These are phyloP conservation scores for Arachis hypogaea DNA, from an alignment of 306 rosid species.

Conservation along the genomic window DNA sequence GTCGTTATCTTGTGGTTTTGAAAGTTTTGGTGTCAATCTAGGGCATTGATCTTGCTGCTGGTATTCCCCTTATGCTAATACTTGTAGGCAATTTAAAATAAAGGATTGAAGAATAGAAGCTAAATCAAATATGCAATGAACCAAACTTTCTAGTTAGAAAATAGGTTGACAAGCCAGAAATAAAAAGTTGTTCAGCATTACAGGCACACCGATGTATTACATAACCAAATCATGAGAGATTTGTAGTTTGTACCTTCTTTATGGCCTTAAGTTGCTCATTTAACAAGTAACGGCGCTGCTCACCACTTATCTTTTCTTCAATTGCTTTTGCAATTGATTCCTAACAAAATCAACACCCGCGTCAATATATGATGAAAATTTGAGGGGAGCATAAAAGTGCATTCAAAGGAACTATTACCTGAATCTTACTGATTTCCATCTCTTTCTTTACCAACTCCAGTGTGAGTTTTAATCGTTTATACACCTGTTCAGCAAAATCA, in stretches of 20 bases:
- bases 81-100: background rate
- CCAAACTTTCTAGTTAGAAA: slow-evolving; percentile 17
- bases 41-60: slow-evolving; percentile 37
- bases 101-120: slow-evolving; percentile 19
- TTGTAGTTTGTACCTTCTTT: slow-evolving; percentile 65
- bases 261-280: slow-evolving; percentile 98
- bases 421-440: slow-evolving; percentile 97
- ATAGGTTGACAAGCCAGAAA: slow-evolving; percentile 3
- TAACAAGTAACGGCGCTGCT: slow-evolving; percentile 94
- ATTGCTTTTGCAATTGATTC: slow-evolving; percentile 99
- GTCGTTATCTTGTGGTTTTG: background rate
- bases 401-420: slow-evolving; percentile 55
- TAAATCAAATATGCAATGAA: slow-evolving; percentile 15
- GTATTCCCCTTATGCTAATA: slow-evolving; percentile 10
- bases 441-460: slow-evolving; percentile 96
- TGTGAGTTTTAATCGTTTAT: slow-evolving; percentile 86
- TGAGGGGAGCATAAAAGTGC: slow-evolving; percentile 11
- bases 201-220: slow-evolving; percentile 11
- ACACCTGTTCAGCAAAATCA: slow-evolving; percentile 61
- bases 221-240: slow-evolving; percentile 21
- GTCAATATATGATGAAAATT: slow-evolving; percentile 32
- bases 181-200: slow-evolving; percentile 29
- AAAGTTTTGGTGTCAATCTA: slow-evolving; percentile 22
- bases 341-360: slow-evolving; percentile 46
- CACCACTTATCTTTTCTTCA: slow-evolving; percentile 98